Conservation (phyloP, 257 asterid species). For the Fraxinus americana region DNA sequence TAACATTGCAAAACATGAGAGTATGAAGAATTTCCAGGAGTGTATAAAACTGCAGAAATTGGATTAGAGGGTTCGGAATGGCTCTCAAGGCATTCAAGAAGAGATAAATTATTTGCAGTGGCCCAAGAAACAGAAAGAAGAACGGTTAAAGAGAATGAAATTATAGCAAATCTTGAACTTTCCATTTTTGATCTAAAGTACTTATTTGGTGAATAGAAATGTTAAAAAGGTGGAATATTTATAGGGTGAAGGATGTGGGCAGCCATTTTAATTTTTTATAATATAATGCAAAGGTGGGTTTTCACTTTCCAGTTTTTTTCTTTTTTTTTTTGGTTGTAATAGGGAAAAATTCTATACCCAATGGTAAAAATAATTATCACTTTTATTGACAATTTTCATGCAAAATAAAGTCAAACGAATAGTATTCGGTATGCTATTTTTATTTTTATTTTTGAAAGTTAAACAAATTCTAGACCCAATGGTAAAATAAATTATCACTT, state of each 20-base stretch:
- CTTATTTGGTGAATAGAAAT: not conserved
- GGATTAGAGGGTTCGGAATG: conserved; percentile 24
- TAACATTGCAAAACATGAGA: conserved; percentile 31
- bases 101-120: not conserved
- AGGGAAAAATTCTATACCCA: too few relatives aligned
- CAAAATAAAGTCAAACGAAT: too few relatives aligned
- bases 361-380: too few relatives aligned
- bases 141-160: conserved; percentile 7
- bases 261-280: not conserved
- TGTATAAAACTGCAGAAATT: conserved; percentile 29
- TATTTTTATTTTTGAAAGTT: too few relatives aligned
- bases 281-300: not conserved
- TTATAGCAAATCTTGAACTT: not conserved
- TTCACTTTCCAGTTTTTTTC: too few relatives aligned
- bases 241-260: not conserved
- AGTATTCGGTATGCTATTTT: too few relatives aligned
- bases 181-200: not conserved
- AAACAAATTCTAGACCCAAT: too few relatives aligned
- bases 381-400: too few relatives aligned
- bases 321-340: too few relatives aligned
- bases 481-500: too few relatives aligned
- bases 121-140: not conserved
- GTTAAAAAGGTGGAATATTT: not conserved
- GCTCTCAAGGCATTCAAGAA: conserved; percentile 14
- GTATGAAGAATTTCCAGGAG: conserved; percentile 32